Evolutionary conservation across 192 early-diverging fungal genomes (phyloP).

Genomic region (Rhizophagus clarus): DNA sequence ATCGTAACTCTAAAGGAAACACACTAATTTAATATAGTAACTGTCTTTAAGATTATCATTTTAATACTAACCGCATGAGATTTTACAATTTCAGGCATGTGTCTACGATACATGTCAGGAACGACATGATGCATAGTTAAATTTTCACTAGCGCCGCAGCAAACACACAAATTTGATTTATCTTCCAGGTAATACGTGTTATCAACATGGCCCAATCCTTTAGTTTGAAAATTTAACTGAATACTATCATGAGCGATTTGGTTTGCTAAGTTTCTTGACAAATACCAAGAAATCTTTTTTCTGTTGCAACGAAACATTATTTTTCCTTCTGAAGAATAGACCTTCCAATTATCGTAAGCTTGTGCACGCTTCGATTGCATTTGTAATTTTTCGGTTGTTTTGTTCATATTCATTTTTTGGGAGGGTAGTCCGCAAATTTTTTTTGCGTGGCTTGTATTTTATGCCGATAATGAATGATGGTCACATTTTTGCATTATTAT

Average conservation of each 20-base stretch:
- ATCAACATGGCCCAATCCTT: slow-evolving; percentile 37
- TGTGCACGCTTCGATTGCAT: background rate
- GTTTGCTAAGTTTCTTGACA: slow-evolving; percentile 34
- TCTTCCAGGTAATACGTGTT: slow-evolving; percentile 43
- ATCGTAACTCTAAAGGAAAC: slow-evolving; percentile 38
- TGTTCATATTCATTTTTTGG: too few relatives aligned
- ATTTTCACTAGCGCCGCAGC: slow-evolving; percentile 28
- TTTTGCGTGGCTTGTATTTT: too few relatives aligned
- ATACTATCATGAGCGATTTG: slow-evolving; percentile 30
- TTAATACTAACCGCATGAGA: slow-evolving; percentile 40
- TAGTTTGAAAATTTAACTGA: slow-evolving; percentile 37
- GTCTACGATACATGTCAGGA: slow-evolving; percentile 46
- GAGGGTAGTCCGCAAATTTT: background rate
- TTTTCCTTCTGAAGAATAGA: slow-evolving; percentile 38
- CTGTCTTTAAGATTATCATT: too few relatives aligned
- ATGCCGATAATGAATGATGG: too few relatives aligned
- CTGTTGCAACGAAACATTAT: slow-evolving; percentile 47
- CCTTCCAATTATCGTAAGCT: slow-evolving; percentile 47
- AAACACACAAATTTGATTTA: slow-evolving; percentile 39
- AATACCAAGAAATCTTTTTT: slow-evolving; percentile 44
- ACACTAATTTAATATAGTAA: too few relatives aligned
- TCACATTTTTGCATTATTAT: too few relatives aligned
- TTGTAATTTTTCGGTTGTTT: background rate
- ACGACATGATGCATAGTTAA: slow-evolving; percentile 44
- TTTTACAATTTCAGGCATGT: slow-evolving; percentile 41